These are phyloP conservation scores for Ramularia endophylla DNA, from an alignment of 2,329 filamentous ascomycete genomes.

Conservation along the genomic window DNA sequence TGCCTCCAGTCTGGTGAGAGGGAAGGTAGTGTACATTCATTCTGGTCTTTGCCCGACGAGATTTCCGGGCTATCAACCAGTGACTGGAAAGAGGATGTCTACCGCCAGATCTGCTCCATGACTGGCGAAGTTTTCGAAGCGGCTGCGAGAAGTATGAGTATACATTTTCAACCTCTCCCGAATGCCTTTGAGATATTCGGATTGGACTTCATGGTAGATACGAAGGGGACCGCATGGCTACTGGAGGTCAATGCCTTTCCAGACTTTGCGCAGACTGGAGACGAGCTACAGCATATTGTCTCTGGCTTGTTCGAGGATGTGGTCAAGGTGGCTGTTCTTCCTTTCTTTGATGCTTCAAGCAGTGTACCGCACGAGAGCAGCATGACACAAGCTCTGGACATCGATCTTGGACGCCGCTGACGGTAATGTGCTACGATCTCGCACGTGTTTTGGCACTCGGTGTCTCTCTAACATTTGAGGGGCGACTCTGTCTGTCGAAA, in stretches of 20 bases:
- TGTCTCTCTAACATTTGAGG: too few species aligned
- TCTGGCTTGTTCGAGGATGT: conserved; percentile 70
- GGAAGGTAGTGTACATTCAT: conserved; percentile 63
- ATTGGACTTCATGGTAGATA: conserved; percentile 80
- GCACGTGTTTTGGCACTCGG: too few species aligned
- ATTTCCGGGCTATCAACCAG: conserved; percentile 22
- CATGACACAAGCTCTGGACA: conserved; percentile 40
- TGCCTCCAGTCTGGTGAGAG: conserved; percentile 65
- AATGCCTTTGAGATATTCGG: conserved; percentile 93
- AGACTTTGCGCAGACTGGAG: conserved; percentile 88
- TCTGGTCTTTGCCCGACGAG: conserved; percentile 60
- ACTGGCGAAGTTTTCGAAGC: conserved; percentile 81
- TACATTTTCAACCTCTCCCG: conserved; percentile 85
- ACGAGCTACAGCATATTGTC: conserved; percentile 65
- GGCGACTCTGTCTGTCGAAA: too few species aligned
- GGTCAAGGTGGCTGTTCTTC: conserved; percentile 58
- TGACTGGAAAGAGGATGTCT: conserved; percentile 57
- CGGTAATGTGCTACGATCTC: too few species aligned
- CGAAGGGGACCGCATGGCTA: conserved; percentile 59
- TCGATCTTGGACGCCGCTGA: conserved; percentile 39
- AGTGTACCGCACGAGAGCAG: conserved; percentile 2
- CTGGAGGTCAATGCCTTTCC: conserved; percentile 95
- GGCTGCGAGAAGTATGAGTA: conserved; percentile 72
- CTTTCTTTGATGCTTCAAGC: conserved; percentile 53
- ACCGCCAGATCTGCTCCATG: conserved; percentile 64